phyloP scores from a whole-genome alignment of 441 rosid species.

The Melastoma candidum region DNA sequence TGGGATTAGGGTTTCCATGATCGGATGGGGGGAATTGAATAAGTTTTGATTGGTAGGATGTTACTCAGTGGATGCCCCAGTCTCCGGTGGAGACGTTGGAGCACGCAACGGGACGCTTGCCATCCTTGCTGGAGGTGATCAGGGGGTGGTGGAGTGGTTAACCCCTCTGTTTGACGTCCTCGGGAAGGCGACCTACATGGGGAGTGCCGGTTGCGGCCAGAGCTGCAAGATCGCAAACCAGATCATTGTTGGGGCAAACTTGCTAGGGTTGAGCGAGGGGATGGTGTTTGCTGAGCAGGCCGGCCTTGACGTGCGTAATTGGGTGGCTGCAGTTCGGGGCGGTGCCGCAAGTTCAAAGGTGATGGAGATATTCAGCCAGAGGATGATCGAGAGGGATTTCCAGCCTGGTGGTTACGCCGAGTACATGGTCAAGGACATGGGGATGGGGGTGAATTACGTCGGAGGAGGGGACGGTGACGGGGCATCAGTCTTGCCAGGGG shows the following conservation, averaged over 20 bases:
- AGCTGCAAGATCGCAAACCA: slow-evolving; percentile 75
- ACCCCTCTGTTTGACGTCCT: slow-evolving; percentile 40
- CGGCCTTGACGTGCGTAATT: slow-evolving; percentile 43
- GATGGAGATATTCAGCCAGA: slow-evolving; percentile 61
- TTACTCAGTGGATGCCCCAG: not conserved
- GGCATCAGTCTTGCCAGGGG: slow-evolving; percentile 41
- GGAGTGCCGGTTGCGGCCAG: slow-evolving; percentile 68
- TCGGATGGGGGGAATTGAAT: no score
- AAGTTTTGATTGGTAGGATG: not conserved
- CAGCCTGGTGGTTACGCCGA: slow-evolving; percentile 62
- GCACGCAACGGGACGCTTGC: slow-evolving; percentile 60
- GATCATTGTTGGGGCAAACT: slow-evolving; percentile 52
- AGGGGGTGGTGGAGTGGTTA: slow-evolving; percentile 46
- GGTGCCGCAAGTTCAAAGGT: slow-evolving; percentile 66
- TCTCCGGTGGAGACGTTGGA: slow-evolving; percentile 65
- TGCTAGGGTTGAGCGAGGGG: slow-evolving; percentile 73
- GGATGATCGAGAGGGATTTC: slow-evolving; percentile 53
- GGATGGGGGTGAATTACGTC: slow-evolving; percentile 51
- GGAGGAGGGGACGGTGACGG: slow-evolving; percentile 35
- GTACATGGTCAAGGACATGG: slow-evolving; percentile 82
- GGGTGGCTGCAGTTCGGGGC: slow-evolving; percentile 35
- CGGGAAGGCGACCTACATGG: slow-evolving; percentile 62
- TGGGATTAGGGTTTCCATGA: no score
- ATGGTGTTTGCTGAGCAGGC: slow-evolving; percentile 52
- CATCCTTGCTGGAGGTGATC: slow-evolving; percentile 60